A percentile compares a stretch with the other conserved stretches of the same genome.
phyloP scores from a whole-genome alignment of 202 grass and related monocot species.

The Cymbopogon flexuosus region DNA sequence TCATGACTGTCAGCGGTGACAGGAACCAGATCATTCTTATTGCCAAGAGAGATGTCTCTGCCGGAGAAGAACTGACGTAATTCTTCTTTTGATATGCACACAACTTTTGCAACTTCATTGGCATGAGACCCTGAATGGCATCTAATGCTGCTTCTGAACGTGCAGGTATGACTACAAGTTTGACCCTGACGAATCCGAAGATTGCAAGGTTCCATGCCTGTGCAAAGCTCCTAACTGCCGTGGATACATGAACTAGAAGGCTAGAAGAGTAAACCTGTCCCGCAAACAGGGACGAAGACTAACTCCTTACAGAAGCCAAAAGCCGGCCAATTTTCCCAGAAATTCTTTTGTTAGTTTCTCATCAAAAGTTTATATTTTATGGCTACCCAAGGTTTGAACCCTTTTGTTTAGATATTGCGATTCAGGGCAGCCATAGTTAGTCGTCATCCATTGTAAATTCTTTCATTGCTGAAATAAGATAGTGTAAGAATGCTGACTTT shows the following conservation, averaged over 20 bases:
- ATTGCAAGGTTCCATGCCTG: slow-evolving; percentile 73
- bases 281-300: slow-evolving; percentile 15
- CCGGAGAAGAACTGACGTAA: slow-evolving; percentile 93
- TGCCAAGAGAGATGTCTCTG: slow-evolving; percentile 67
- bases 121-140: neutral
- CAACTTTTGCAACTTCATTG: neutral
- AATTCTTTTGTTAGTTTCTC: slow-evolving; percentile 35
- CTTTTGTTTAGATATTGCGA: neutral
- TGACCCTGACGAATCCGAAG: slow-evolving; percentile 74
- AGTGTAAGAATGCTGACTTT: neutral
- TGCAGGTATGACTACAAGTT: slow-evolving; percentile 86
- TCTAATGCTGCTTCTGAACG: neutral
- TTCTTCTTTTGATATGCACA: neutral
- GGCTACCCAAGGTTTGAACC: neutral
- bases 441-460: slow-evolving; percentile 8
- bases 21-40: slow-evolving; percentile 76
- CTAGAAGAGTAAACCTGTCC: neutral
- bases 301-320: slow-evolving; percentile 35
- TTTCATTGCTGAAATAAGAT: slow-evolving; percentile 11
- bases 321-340: slow-evolving; percentile 3
- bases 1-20: slow-evolving; percentile 59
- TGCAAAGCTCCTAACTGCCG: slow-evolving; percentile 72
- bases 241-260: slow-evolving; percentile 75
- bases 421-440: neutral
- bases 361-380: neutral